phyloP scores from a whole-genome alignment of 768 basidiomycete species.

The Holtermanniella nyarrowii region DNA sequence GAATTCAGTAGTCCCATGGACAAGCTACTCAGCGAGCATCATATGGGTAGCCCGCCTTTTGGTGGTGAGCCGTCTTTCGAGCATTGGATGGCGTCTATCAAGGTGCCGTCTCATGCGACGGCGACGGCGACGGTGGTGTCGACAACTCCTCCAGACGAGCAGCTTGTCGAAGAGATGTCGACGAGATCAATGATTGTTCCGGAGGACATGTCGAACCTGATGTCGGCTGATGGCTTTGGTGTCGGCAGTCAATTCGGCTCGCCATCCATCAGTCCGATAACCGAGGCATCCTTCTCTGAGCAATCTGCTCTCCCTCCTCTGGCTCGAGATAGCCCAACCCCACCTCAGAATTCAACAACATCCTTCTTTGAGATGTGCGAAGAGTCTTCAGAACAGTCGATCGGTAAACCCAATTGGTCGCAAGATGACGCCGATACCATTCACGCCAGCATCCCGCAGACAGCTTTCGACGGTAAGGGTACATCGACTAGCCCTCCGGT shows the following conservation, averaged over 20 bases:
- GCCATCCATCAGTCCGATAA: slow-evolving; percentile 10
- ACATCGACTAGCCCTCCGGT: not conserved
- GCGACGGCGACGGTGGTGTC: not conserved
- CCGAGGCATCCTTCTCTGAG: slow-evolving; percentile 10
- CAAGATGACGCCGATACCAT: not conserved
- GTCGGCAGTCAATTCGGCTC: not conserved
- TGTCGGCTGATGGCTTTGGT: slow-evolving; percentile 5
- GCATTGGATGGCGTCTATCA: not conserved
- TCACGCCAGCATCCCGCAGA: not conserved
- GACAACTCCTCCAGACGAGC: not conserved
- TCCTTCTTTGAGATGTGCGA: not conserved
- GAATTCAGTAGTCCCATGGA: not conserved
- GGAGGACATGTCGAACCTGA: slow-evolving; percentile 30
- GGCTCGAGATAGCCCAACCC: not conserved
- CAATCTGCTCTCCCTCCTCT: not conserved
- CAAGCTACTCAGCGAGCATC: not conserved
- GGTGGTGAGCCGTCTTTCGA: not conserved
- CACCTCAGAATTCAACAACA: not conserved
- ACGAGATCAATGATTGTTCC: slow-evolving; percentile 4
- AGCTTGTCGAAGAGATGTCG: not conserved
- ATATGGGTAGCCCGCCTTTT: not conserved
- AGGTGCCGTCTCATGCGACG: not conserved
- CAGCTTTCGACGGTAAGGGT: not conserved
- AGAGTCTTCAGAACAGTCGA: not conserved
- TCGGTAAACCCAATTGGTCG: not conserved